These are phyloP conservation scores for Conringia planisiliqua DNA, from an alignment of 345 rosid genomes.

Conservation along the genomic window DNA sequence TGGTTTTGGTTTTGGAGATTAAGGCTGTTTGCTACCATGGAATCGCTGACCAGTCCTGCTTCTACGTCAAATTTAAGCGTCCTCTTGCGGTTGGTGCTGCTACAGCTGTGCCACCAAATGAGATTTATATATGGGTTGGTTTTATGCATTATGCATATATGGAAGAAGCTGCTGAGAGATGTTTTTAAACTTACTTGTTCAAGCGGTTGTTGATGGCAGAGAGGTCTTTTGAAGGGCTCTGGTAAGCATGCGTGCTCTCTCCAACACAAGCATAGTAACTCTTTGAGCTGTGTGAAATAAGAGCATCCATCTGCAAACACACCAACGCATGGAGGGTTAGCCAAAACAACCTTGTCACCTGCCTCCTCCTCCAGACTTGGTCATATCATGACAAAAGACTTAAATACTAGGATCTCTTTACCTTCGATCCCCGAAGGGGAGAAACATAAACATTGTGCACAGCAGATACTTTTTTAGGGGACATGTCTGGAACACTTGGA, in stretches of 20 bases:
- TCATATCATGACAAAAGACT: not conserved
- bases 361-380: not conserved
- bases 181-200: conserved; percentile 52
- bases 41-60: conserved; percentile 90
- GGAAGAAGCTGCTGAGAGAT: not conserved
- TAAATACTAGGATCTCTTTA: conserved; percentile 26
- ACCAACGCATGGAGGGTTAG: not conserved
- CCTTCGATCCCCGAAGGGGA: conserved; percentile 94
- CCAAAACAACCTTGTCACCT: not conserved
- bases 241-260: conserved; percentile 95
- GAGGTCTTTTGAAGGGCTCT: conserved; percentile 96
- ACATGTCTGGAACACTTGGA: conserved; percentile 94
- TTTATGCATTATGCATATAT: not conserved
- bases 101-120: conserved; percentile 35
- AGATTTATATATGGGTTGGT: not conserved
- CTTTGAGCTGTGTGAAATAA: conserved; percentile 77
- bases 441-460: conserved; percentile 89
- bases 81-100: conserved; percentile 60
- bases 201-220: conserved; percentile 82
- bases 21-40: conserved; percentile 88
- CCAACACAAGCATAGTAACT: conserved; percentile 98
- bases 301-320: conserved; percentile 82
- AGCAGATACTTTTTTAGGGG: conserved; percentile 91
- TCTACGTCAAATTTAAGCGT: conserved; percentile 75
- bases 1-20: conserved; percentile 44